Evolutionary conservation across 495 filamentous ascomycete species (phyloP).

Genomic region (Cairneyella variabilis): DNA sequence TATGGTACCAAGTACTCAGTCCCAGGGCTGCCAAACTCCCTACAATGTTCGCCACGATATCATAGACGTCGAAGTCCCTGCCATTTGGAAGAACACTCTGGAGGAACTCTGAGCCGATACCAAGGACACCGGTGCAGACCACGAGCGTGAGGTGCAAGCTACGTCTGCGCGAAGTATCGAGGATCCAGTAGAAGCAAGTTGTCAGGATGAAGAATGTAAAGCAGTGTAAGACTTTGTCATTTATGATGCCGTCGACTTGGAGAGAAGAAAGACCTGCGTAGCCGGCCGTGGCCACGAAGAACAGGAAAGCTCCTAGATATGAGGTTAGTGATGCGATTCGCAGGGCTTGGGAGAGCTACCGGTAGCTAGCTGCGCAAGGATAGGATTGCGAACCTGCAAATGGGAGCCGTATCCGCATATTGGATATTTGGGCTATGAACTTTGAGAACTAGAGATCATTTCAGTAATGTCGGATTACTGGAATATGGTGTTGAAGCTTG

Average conservation of each 20-base stretch:
- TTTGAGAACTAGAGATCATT: neutral
- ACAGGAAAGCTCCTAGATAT: slow-evolving; percentile 75
- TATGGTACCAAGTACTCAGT: slow-evolving; percentile 86
- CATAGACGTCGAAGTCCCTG: slow-evolving; percentile 76
- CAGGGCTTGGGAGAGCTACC: too few species aligned
- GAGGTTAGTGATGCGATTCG: too few species aligned
- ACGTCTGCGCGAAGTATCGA: slow-evolving; percentile 84
- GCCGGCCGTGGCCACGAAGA: slow-evolving; percentile 68
- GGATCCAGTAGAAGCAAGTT: slow-evolving; percentile 90
- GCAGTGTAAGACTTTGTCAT: slow-evolving; percentile 90
- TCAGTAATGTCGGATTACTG: neutral
- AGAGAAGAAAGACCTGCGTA: slow-evolving; percentile 72
- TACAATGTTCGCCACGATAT: slow-evolving; percentile 83
- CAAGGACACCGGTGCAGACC: slow-evolving; percentile 67
- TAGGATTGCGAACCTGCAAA: slow-evolving; percentile 71
- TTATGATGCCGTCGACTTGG: slow-evolving; percentile 49
- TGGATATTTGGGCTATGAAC: slow-evolving; percentile 16
- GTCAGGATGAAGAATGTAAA: slow-evolving; percentile 88
- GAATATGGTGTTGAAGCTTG: too few species aligned
- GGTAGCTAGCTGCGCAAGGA: too few species aligned
- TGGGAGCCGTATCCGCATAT: slow-evolving; percentile 66
- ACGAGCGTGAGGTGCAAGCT: slow-evolving; percentile 80
- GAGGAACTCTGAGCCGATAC: slow-evolving; percentile 80
- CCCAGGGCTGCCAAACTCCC: slow-evolving; percentile 69
- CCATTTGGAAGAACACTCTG: slow-evolving; percentile 80